These are phyloP conservation scores for Globisporangium heterothallicum DNA, from an alignment of 352 stramenopile species.

Conservation along the genomic window DNA sequence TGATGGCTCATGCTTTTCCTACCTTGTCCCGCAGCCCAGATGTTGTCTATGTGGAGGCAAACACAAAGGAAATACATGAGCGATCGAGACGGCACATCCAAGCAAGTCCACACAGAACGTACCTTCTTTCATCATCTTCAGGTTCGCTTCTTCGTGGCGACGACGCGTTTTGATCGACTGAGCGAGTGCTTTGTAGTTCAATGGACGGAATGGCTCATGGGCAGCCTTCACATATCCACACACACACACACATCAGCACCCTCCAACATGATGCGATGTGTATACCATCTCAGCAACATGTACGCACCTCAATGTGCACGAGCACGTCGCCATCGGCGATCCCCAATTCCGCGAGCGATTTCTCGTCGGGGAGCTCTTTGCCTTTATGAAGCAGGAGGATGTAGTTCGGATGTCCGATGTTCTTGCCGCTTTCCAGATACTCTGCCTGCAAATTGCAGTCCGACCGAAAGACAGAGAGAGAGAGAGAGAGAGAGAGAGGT, in stretches of 20 bases:
- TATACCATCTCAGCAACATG: background rate
- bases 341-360: slow-evolving; percentile 73
- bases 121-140: slow-evolving; percentile 84
- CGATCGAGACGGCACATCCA: background rate
- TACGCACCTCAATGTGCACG: slow-evolving; percentile 70
- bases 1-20: background rate
- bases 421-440: slow-evolving; percentile 75
- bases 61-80: background rate
- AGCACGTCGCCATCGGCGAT: slow-evolving; percentile 75
- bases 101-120: background rate
- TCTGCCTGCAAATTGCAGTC: slow-evolving; percentile 23
- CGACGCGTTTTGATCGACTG: slow-evolving; percentile 72
- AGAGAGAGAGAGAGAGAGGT: too few relatives aligned
- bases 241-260: background rate
- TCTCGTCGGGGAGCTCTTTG: slow-evolving; percentile 81
- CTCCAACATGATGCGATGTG: too few relatives aligned
- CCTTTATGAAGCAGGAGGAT: slow-evolving; percentile 84
- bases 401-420: slow-evolving; percentile 60
- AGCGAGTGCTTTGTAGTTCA: slow-evolving; percentile 82
- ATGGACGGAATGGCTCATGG: slow-evolving; percentile 81
- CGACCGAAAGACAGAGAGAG: background rate
- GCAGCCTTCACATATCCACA: slow-evolving; percentile 26
- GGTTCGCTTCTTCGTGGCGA: slow-evolving; percentile 75
- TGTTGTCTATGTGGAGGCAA: slow-evolving; percentile 85
- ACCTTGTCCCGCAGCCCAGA: slow-evolving; percentile 70